Conservation (phyloP, 331 rosid species). For the Malus hybrid region DNA sequence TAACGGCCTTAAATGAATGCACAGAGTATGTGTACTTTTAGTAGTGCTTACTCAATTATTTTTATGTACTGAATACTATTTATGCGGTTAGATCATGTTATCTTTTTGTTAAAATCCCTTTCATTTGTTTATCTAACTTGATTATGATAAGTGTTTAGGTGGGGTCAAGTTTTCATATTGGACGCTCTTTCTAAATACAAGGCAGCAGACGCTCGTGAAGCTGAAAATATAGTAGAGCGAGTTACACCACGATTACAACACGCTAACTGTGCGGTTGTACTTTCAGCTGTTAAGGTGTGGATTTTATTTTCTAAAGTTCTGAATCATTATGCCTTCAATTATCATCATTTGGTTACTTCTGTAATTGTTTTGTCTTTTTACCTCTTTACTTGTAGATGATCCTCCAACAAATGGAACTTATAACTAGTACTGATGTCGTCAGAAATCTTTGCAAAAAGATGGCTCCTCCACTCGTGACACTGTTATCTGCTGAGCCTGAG, state of each 20-base stretch:
- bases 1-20: slow-evolving; percentile 96
- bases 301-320: background rate
- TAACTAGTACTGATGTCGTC: slow-evolving; percentile 88
- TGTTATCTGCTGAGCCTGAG: slow-evolving; percentile 98
- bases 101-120: background rate
- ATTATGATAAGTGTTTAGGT: slow-evolving; percentile 36
- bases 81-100: background rate
- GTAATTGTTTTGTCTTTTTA: slow-evolving; percentile 13
- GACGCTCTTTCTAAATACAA: slow-evolving; percentile 95
- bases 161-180: slow-evolving; percentile 99
- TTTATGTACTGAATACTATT: background rate
- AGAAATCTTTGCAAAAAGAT: slow-evolving; percentile 99
- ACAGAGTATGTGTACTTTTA: slow-evolving; percentile 68
- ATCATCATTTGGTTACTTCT: background rate
- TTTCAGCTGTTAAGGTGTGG: slow-evolving; percentile 93
- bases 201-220: slow-evolving; percentile 97
- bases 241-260: slow-evolving; percentile 97
- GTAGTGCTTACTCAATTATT: slow-evolving; percentile 1
- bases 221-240: slow-evolving; percentile 95
- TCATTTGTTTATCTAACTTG: slow-evolving; percentile 10
- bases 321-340: background rate
- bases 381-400: slow-evolving; percentile 66
- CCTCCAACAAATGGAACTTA: slow-evolving; percentile 99
- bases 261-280: slow-evolving; percentile 99
- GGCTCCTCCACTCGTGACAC: slow-evolving; percentile 99